Conservation (phyloP, 768 basidiomycete genomes). For the Boletales sp. region DNA sequence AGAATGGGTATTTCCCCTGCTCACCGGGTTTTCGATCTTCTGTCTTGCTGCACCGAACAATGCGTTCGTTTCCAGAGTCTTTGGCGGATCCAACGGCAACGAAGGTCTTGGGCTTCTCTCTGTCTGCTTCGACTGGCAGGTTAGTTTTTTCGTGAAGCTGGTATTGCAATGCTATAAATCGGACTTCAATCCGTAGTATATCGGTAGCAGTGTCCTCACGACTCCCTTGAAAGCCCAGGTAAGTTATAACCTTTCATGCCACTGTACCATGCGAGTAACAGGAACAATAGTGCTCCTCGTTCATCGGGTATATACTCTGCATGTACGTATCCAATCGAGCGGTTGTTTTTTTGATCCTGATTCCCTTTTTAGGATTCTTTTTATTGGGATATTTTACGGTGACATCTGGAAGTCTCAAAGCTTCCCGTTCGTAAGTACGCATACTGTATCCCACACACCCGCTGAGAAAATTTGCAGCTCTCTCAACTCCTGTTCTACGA, state of each 20-base stretch:
- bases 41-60: slow-evolving; percentile 54
- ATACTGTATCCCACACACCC: slow-evolving; percentile 19
- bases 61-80: slow-evolving; percentile 49
- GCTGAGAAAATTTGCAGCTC: slow-evolving; percentile 27
- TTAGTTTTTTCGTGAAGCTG: slow-evolving; percentile 16
- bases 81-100: slow-evolving; percentile 60
- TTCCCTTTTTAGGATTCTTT: slow-evolving; percentile 35
- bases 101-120: slow-evolving; percentile 61
- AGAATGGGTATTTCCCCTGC: slow-evolving; percentile 48
- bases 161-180: no score
- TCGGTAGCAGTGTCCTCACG: slow-evolving; percentile 30
- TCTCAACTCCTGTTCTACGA: slow-evolving; percentile 49
- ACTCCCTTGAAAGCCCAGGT: slow-evolving; percentile 54
- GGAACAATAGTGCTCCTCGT: no score
- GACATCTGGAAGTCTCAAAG: slow-evolving; percentile 57
- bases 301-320: slow-evolving; percentile 49
- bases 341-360: no score
- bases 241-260: no score
- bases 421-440: slow-evolving; percentile 48
- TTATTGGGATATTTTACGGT: no score
- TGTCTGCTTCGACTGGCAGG: slow-evolving; percentile 61
- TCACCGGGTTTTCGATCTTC: slow-evolving; percentile 59
- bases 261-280: no score
- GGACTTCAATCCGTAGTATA: slow-evolving; percentile 15
- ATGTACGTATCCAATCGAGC: slow-evolving; percentile 34